These are phyloP conservation scores for Alloteropsis semialata DNA, from an alignment of 176 grass and related monocot genomes.

Conservation along the genomic window DNA sequence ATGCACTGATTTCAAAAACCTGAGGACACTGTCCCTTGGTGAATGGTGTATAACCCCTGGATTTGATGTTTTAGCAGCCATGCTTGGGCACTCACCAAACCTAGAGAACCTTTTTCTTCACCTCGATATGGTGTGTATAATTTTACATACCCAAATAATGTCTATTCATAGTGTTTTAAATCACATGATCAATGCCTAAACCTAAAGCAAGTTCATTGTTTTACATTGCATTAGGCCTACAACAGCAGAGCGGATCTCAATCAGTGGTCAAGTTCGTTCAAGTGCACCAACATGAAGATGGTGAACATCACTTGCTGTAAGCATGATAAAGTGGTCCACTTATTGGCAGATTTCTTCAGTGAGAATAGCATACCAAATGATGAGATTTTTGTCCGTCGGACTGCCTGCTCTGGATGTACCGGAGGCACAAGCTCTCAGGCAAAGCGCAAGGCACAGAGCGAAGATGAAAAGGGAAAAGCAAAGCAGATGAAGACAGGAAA, in stretches of 20 bases:
- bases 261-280: conserved; percentile 1
- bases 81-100: conserved; percentile 27
- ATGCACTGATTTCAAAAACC: conserved; percentile 23
- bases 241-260: not conserved
- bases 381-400: not conserved
- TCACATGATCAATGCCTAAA: not conserved
- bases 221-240: not conserved
- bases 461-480: not conserved
- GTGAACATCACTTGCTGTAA: conserved; percentile 27
- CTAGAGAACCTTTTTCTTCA: conserved; percentile 33
- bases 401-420: not conserved
- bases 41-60: conserved; percentile 20
- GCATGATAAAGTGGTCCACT: not conserved
- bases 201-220: not conserved
- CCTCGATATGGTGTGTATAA: conserved; percentile 28
- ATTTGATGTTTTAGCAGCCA: conserved; percentile 18
- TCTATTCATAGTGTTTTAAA: not conserved
- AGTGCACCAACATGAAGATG: conserved; percentile 20
- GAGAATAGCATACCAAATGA: not conserved
- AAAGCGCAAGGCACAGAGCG: not conserved
- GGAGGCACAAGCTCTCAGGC: not conserved
- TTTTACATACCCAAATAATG: not conserved
- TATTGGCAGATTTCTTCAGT: not conserved
- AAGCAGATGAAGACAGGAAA: conserved; percentile 17
- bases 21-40: too few relatives aligned